These are phyloP conservation scores for Talaromyces nanjingensis DNA, from an alignment of 495 filamentous ascomycete genomes.

Conservation along the genomic window DNA sequence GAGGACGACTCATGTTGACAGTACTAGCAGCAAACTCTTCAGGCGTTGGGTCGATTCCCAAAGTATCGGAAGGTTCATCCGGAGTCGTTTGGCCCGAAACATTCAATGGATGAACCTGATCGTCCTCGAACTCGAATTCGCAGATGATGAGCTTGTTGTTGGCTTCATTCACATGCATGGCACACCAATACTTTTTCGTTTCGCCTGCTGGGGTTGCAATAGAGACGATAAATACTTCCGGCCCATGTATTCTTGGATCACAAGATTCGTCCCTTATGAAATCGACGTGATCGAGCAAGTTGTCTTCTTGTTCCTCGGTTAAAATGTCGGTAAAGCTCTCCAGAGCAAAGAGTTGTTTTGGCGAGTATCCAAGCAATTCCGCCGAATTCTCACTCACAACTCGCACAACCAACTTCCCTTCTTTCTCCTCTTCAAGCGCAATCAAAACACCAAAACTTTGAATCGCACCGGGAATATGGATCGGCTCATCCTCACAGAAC, in stretches of 20 bases:
- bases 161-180: constrained; percentile 63
- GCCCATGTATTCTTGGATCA: constrained; percentile 66
- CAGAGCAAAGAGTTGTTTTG: constrained; percentile 67
- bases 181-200: constrained; percentile 76
- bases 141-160: constrained; percentile 72
- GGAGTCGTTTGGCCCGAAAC: constrained; percentile 48
- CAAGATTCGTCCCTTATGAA: constrained; percentile 70
- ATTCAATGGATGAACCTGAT: constrained; percentile 61
- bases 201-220: constrained; percentile 48
- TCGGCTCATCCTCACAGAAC: constrained; percentile 89
- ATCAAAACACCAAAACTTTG: constrained; percentile 79
- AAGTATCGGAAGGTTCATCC: constrained; percentile 63
- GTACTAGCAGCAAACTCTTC: constrained; percentile 65
- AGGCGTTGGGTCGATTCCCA: constrained; percentile 57
- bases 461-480: constrained; percentile 85
- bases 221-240: constrained; percentile 78
- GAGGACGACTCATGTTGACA: constrained; percentile 59
- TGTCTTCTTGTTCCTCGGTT: constrained; percentile 73
- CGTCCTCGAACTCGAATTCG: constrained; percentile 89
- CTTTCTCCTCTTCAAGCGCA: constrained; percentile 64
- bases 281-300: constrained; percentile 77
- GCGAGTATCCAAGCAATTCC: constrained; percentile 69
- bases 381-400: constrained; percentile 84
- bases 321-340: constrained; percentile 74
- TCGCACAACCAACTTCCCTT: constrained; percentile 62